These are phyloP conservation scores for Bigelowiella natans DNA, from an alignment of 78 protist species.

Conservation along the genomic window DNA sequence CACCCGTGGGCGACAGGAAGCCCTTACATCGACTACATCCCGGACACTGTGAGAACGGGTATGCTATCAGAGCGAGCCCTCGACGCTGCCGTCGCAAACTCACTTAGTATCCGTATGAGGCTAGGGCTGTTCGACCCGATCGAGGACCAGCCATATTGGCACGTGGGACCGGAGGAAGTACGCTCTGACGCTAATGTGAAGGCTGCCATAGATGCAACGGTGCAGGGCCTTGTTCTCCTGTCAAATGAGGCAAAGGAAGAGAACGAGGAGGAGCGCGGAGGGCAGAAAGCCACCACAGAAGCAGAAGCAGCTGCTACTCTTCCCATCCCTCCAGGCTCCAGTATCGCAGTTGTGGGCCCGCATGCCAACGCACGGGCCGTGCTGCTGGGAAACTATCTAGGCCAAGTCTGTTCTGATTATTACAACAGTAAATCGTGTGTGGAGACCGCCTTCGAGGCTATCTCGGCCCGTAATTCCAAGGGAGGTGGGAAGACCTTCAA, in stretches of 20 bases:
- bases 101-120: neutral
- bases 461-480: too few relatives aligned
- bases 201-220: neutral
- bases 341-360: neutral
- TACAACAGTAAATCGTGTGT: too few relatives aligned
- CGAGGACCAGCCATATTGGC: neutral
- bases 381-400: too few relatives aligned
- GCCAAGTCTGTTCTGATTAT: too few relatives aligned
- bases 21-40: neutral
- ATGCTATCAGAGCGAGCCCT: neutral
- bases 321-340: neutral
- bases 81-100: neutral
- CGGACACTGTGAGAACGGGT: slow-evolving; percentile 21
- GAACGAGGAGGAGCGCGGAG: neutral
- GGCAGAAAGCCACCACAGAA: neutral
- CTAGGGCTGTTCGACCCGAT: slow-evolving; percentile 16
- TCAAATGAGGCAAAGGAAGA: neutral
- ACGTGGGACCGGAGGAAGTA: neutral
- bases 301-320: neutral
- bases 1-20: neutral
- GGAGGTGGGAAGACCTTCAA: too few relatives aligned
- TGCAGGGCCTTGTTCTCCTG: neutral
- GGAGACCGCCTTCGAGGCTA: too few relatives aligned
- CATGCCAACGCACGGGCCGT: too few relatives aligned
- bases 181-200: neutral